phyloP scores from a whole-genome alignment of 208 protist species.

The Wallacemonas sp. region DNA sequence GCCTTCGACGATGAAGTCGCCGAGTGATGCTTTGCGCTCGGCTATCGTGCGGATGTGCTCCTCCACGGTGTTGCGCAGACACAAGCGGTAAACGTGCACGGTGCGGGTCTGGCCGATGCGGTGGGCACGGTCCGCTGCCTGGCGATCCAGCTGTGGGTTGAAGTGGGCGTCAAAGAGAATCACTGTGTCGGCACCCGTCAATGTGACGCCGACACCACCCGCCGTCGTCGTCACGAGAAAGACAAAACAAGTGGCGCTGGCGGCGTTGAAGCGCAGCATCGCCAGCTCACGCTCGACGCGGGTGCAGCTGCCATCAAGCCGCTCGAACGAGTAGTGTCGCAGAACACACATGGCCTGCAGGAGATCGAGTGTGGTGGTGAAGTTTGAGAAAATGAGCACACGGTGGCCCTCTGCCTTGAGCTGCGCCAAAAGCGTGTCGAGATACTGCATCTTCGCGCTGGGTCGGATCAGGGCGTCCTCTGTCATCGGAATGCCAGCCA shows the following conservation, averaged over 20 bases:
- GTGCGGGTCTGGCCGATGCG: constrained; percentile 94
- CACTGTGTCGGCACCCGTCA: constrained; percentile 95
- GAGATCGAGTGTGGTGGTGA: constrained; percentile 86
- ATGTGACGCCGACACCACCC: constrained; percentile 98
- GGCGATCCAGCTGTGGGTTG: constrained; percentile 98
- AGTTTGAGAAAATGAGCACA: constrained; percentile 92
- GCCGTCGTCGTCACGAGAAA: constrained; percentile 98
- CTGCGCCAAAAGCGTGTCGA: constrained; percentile 90
- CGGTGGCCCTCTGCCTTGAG: constrained; percentile 82
- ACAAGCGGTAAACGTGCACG: constrained; percentile 96
- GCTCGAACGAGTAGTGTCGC: constrained; percentile 77
- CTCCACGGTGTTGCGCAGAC: constrained; percentile 94
- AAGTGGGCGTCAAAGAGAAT: constrained; percentile 97
- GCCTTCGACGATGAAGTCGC: constrained; percentile 91
- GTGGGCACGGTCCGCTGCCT: constrained; percentile 95
- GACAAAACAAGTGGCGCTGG: constrained; percentile 87
- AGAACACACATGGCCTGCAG: constrained; percentile 78
- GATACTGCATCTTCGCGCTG: constrained; percentile 93
- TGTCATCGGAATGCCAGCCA: constrained; percentile 61
- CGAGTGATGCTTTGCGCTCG: constrained; percentile 91
- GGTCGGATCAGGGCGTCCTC: constrained; percentile 63
- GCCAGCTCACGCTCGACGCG: constrained; percentile 88
- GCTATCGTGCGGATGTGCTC: constrained; percentile 94
- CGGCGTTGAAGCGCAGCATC: constrained; percentile 94
- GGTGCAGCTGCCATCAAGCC: constrained; percentile 78